Conservation (phyloP, 768 basidiomycete genomes). For the Lactifluus hygrophoroides region DNA sequence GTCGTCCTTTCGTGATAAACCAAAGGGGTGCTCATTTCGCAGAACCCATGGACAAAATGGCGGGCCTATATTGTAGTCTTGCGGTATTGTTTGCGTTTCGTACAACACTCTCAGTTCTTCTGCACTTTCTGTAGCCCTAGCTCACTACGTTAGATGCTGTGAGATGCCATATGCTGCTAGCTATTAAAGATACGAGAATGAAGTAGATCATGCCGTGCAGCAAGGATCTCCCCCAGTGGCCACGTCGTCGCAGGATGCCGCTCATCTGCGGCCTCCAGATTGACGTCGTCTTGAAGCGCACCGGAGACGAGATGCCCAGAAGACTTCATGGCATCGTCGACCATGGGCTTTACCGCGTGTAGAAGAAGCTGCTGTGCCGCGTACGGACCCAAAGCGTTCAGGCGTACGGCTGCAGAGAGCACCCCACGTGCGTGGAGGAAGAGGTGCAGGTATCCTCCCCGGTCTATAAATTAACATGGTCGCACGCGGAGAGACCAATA, state of each 20-base stretch:
- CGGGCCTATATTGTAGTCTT: too few species aligned
- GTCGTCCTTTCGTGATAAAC: too few species aligned
- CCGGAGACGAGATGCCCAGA: slow-evolving; percentile 11
- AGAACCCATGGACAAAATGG: too few species aligned
- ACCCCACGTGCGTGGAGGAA: slow-evolving; percentile 89
- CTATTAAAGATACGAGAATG: slow-evolving; percentile 97
- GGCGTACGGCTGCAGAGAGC: slow-evolving; percentile 83
- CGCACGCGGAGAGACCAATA: neutral
- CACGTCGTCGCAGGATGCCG: slow-evolving; percentile 73
- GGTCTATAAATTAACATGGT: slow-evolving; percentile 39
- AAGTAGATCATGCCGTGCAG: slow-evolving; percentile 84
- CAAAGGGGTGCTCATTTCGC: too few species aligned
- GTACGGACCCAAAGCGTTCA: slow-evolving; percentile 92
- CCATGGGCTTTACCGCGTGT: slow-evolving; percentile 58
- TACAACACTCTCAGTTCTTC: too few species aligned
- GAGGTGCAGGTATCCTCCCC: slow-evolving; percentile 79
- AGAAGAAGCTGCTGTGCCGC: slow-evolving; percentile 81
- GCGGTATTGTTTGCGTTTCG: too few species aligned
- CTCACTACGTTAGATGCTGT: too few species aligned
- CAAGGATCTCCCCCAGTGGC: slow-evolving; percentile 92
- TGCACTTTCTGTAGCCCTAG: too few species aligned
- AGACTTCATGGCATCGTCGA: slow-evolving; percentile 42
- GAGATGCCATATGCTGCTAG: slow-evolving; percentile 27
- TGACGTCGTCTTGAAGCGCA: slow-evolving; percentile 26
- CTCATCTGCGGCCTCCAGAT: slow-evolving; percentile 20